Percentiles rank a stretch among this genome's conserved stretches.
Conservation (phyloP, 1,284 basidiomycete genomes). For the Golubevia pallescens region DNA sequence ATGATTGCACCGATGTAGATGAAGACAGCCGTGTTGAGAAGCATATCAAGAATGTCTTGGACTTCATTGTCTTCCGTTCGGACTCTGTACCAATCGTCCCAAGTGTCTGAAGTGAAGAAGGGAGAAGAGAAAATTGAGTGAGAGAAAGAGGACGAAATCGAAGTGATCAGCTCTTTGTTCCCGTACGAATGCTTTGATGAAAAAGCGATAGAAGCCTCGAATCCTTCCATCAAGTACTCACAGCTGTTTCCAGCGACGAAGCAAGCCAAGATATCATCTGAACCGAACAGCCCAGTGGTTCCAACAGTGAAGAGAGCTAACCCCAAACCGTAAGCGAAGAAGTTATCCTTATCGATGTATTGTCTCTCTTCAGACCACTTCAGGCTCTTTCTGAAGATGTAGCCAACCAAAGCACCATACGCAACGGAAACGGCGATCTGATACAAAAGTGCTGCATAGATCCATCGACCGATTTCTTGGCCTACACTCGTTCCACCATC, state of each 20-base stretch:
- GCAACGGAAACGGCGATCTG: slow-evolving; percentile 62
- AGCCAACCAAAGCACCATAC: slow-evolving; percentile 65
- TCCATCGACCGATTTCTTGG: slow-evolving; percentile 62
- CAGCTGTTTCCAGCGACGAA: slow-evolving; percentile 66
- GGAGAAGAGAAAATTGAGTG: no score
- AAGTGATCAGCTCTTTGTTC: no score
- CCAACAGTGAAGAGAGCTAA: slow-evolving; percentile 65
- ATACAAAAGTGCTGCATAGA: slow-evolving; percentile 65
- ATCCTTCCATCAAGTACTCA: no score
- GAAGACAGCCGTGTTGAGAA: slow-evolving; percentile 58
- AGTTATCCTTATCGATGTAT: slow-evolving; percentile 64
- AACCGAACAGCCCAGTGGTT: slow-evolving; percentile 65
- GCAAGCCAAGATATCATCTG: slow-evolving; percentile 66
- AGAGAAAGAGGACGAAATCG: no score
- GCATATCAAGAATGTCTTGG: slow-evolving; percentile 60
- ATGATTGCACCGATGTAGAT: slow-evolving; percentile 63
- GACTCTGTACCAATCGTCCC: slow-evolving; percentile 62
- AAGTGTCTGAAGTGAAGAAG: slow-evolving; percentile 21
- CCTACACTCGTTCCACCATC: slow-evolving; percentile 47
- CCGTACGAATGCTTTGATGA: no score
- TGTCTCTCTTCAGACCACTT: slow-evolving; percentile 60
- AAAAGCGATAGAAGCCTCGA: no score
- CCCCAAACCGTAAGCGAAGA: slow-evolving; percentile 64
- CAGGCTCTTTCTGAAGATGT: slow-evolving; percentile 64
- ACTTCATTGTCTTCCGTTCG: slow-evolving; percentile 59